These are phyloP conservation scores for Acer saccharum DNA, from an alignment of 345 rosid genomes.

Conservation along the genomic window DNA sequence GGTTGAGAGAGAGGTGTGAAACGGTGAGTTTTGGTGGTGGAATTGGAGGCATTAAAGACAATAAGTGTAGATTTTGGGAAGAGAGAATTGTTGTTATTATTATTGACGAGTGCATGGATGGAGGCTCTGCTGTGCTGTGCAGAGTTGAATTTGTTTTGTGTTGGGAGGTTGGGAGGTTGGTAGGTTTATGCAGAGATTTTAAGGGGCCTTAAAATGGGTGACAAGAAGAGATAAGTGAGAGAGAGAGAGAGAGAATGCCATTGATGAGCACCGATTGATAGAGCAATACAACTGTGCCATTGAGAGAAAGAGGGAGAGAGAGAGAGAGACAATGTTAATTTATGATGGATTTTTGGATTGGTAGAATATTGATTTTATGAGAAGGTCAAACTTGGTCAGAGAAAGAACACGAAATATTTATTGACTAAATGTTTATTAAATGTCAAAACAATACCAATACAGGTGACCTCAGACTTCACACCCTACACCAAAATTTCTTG, in stretches of 20 bases:
- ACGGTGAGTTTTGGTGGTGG: neutral
- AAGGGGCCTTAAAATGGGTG: slow-evolving; percentile 36
- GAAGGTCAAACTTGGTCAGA: slow-evolving; percentile 49
- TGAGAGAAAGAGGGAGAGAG: slow-evolving; percentile 23
- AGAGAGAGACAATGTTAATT: slow-evolving; percentile 2
- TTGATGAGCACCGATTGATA: slow-evolving; percentile 26
- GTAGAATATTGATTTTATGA: neutral
- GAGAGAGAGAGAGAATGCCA: slow-evolving; percentile 16
- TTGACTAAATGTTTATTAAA: neutral
- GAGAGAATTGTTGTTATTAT: neutral
- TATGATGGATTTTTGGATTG: neutral
- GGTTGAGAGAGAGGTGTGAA: neutral
- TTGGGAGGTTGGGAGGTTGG: slow-evolving; percentile 22
- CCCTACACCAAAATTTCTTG: too few relatives aligned
- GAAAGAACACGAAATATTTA: slow-evolving; percentile 9
- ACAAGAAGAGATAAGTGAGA: slow-evolving; percentile 19
- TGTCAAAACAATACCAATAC: neutral
- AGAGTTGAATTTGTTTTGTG: neutral
- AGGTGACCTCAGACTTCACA: neutral
- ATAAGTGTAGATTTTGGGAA: neutral
- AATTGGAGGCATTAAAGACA: neutral
- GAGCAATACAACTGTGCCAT: slow-evolving; percentile 35
- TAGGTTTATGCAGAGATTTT: neutral
- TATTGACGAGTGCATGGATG: slow-evolving; percentile 3
- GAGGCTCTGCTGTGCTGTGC: neutral